A percentile compares a stretch with the other conserved stretches of the same genome.
phyloP scores from a whole-genome alignment of 306 rosid genomes.

The Alnus glutinosa region DNA sequence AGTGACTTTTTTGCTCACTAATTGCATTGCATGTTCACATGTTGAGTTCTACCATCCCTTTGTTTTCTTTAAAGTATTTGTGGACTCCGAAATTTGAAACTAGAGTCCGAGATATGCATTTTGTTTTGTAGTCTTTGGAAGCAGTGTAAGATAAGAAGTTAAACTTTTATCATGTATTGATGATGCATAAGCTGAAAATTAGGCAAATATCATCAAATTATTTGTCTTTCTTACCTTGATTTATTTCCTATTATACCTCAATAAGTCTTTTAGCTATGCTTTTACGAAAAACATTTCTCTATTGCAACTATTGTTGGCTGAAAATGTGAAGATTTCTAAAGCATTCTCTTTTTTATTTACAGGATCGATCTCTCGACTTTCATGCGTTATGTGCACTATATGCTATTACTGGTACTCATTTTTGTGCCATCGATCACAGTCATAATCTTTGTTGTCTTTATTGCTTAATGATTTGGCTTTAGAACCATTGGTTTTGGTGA shows the following conservation, averaged over 20 bases:
- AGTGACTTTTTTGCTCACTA: not conserved
- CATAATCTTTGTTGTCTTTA: slow-evolving; percentile 16
- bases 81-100: not conserved
- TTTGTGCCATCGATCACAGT: slow-evolving; percentile 29
- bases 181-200: not conserved
- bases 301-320: slow-evolving; percentile 5
- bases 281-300: not conserved
- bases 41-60: not conserved
- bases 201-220: not conserved
- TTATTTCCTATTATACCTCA: not conserved
- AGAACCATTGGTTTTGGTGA: not conserved
- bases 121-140: not conserved
- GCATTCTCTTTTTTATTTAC: slow-evolving; percentile 47
- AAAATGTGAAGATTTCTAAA: slow-evolving; percentile 40
- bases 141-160: not conserved
- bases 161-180: not conserved
- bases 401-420: slow-evolving; percentile 86
- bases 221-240: not conserved
- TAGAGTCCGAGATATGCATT: not conserved
- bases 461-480: slow-evolving; percentile 6
- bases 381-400: slow-evolving; percentile 95
- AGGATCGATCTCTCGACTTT: slow-evolving; percentile 98
- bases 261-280: not conserved
- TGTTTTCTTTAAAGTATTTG: too few species aligned
- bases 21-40: not conserved